Percentiles rank a stretch among this genome's conserved stretches.
Conservation (phyloP, 2,329 filamentous ascomycete species). For the Fusarium oxysporum region DNA sequence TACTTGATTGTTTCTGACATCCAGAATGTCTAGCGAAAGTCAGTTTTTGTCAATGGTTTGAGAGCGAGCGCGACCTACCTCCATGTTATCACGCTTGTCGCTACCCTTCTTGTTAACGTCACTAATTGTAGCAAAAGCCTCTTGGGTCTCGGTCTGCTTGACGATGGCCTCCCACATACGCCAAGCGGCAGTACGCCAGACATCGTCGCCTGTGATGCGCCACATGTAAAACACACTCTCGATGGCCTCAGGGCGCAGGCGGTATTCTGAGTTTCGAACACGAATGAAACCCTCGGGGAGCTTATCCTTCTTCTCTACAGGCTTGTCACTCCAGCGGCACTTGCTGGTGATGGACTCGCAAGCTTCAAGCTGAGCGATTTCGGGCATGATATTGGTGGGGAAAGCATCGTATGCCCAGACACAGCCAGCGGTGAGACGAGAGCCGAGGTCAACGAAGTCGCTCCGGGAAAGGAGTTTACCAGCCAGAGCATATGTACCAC, state of each 20-base stretch:
- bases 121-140: conserved; percentile 57
- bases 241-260: conserved; percentile 63
- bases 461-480: conserved; percentile 67
- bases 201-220: conserved; percentile 60
- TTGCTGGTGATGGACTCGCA: conserved; percentile 51
- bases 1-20: conserved; percentile 82
- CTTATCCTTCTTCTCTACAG: conserved; percentile 38
- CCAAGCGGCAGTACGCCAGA: conserved; percentile 60
- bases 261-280: conserved; percentile 56
- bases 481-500: conserved; percentile 76
- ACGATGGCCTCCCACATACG: conserved; percentile 60
- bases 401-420: conserved; percentile 65
- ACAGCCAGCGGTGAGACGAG: conserved; percentile 63
- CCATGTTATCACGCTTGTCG: conserved; percentile 69
- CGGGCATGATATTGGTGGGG: conserved; percentile 66
- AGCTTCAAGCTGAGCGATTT: conserved; percentile 56
- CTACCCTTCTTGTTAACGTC: conserved; percentile 50
- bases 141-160: conserved; percentile 56
- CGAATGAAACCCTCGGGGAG: conserved; percentile 69
- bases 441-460: conserved; percentile 61
- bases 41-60: conserved; percentile 7
- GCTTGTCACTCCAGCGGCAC: conserved; percentile 50
- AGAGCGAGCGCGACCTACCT: conserved; percentile 54
- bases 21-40: conserved; percentile 69
- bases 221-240: conserved; percentile 65